Conservation (phyloP, 108 stramenopile genomes). For the Cylindrotheca closterium region DNA sequence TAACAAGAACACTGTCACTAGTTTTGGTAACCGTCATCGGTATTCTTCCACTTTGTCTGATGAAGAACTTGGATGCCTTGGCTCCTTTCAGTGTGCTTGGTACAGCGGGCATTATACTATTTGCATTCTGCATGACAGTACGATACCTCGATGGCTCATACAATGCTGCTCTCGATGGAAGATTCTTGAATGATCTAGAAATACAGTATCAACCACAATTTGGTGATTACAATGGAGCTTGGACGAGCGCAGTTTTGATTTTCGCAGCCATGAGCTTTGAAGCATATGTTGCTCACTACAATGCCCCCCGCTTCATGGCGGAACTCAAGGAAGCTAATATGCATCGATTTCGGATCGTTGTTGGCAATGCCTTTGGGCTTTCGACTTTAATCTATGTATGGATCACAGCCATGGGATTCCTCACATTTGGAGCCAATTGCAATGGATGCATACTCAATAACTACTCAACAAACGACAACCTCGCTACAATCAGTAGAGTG, state of each 20-base stretch:
- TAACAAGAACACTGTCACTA: constrained; percentile 29
- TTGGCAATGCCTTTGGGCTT: constrained; percentile 51
- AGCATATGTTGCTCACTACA: constrained; percentile 48
- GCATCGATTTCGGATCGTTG: constrained; percentile 54
- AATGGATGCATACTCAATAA: constrained; percentile 82
- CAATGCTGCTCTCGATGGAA: constrained; percentile 29
- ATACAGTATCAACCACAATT: constrained; percentile 51
- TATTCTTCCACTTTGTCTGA: constrained; percentile 79
- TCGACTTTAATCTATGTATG: constrained; percentile 53
- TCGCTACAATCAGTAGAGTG: constrained; percentile 72
- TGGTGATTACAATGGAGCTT: constrained; percentile 41
- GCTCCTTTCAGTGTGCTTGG: constrained; percentile 72
- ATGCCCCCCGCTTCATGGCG: constrained; percentile 79
- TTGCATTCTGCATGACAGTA: constrained; percentile 44
- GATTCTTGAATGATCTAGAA: constrained; percentile 36
- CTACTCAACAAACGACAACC: constrained; percentile 66
- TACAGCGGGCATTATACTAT: constrained; percentile 49
- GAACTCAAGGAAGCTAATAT: constrained; percentile 77
- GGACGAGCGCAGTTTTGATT: constrained; percentile 27
- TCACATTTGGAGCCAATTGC: constrained; percentile 76
- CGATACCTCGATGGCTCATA: constrained; percentile 76
- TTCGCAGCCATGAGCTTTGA: constrained; percentile 59
- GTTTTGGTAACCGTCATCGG: constrained; percentile 49
- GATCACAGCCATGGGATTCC: constrained; percentile 68
- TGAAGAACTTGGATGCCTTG: constrained; percentile 65